Base-by-base conservation (phyloP, 2,329 filamentous ascomycete species). In the Aspergillus fructus region DNA sequence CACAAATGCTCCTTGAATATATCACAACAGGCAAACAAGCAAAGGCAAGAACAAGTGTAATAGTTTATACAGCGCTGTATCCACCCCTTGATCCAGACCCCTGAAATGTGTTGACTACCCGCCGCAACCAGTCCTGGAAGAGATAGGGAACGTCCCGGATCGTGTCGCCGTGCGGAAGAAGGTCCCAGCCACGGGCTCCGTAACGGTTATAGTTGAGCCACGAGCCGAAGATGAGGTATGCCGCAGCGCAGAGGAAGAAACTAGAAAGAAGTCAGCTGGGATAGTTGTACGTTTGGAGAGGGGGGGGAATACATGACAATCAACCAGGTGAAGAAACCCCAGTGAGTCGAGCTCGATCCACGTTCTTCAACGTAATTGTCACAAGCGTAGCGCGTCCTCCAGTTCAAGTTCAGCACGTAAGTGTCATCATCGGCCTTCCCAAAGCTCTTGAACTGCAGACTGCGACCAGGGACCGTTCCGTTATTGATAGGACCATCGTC, bases 191-290 rank as follows among this genome's bases (percentile, higher is more conserved):
- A 45, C 93, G 85, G 52, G 93, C 93, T 48, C 93, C 93, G 75
- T 96, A 96, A 61, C 93, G 90, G 79, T 92, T 97, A 83, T 97
- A 97, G 81, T 97, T 97, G 73, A 97, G 87, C 94, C 94, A 99
- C 19, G 93, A 96, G 63, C 93, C 93, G 71, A 97, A 97, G 73
- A 97, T 96, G 64, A 99, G 87, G 78, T 97, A 99, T 23, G 93
- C 80, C 2, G 94, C 91, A 41, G 87, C 89, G 46, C 85, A 85
- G 61, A 97, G 83, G 83, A 99, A 99, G 59, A 89, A 78, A 65
- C 93, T 96, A 64, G 34, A 23, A n/a, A 6, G 6, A 53, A 19
- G 33, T 40, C 15, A 45, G 23, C 23, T 12, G 23, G 27, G 12
- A 40, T 37, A 1, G n/a, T 30, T 11, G 24, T 41, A 53, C 24